Evolutionary conservation across 2,329 filamentous ascomycete genomes (phyloP), one percentile per base, ranked within the genome.

Genomic region (Nemania sp.): DNA sequence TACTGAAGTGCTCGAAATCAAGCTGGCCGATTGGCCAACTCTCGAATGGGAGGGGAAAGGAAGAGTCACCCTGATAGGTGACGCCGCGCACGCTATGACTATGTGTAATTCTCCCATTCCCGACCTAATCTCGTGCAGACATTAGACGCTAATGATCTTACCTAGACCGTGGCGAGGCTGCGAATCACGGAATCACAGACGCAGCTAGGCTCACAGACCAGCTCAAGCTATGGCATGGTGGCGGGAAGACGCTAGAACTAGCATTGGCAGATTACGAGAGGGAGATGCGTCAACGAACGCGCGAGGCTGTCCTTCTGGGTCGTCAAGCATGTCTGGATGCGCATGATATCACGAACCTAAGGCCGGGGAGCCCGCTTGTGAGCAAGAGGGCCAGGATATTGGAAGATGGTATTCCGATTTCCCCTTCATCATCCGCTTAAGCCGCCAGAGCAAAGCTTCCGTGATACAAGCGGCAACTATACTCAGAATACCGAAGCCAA

Each of bases 261-360:
- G 54, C 54, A 1, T 9, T 57, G 2, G 50, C 20, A 14, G 54
- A 47, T 22, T 48, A 26, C 43, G 54, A 57, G 36, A 15, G 8
- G 1, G 47, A 54, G 36, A 50, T 54, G 42, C 40, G 42, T 15
- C 23, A 36, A 12, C 39, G 55, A 15, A 50, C 37, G 6, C 20
- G 23, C 26, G 15, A 20, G 3, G 55, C 47, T n/a, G 45, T 51
- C 2, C 14, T 51, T 6, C 30, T 48, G 11, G 52, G 55, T 40
- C 44, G 50, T 17, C 50, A 54, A n/a, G 54, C 54, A 19, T 54
- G 45, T 34, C n/a, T 57, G 12, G 50, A 54, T 39, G 50, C 50
- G 6, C 51, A 57, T 36, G 46, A 52, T 7, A 26, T 56, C 12
- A n/a, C 5, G 34, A 45, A 45, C 31, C 33, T 46, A 2, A 36